Percentiles rank a stretch among this genome's conserved stretches.
Conservation (phyloP, 495 filamentous ascomycete species). For the Pseudevernia furfuracea region DNA sequence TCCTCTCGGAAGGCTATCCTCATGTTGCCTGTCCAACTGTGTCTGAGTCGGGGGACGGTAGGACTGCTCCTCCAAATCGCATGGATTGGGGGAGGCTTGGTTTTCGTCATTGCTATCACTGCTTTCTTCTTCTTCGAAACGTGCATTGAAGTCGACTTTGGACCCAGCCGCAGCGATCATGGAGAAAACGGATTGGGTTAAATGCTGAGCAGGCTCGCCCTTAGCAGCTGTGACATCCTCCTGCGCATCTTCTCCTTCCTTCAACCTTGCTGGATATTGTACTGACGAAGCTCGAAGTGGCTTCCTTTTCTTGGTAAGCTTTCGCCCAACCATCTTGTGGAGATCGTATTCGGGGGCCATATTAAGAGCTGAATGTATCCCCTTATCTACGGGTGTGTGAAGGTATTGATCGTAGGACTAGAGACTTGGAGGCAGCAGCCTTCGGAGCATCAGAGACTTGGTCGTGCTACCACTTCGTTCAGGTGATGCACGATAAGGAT, state of each 20-base stretch:
- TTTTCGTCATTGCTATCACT: conserved; percentile 73
- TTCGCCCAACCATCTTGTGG: conserved; percentile 37
- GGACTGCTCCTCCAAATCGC: conserved; percentile 15
- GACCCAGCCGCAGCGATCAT: conserved; percentile 88
- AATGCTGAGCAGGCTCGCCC: conserved; percentile 48
- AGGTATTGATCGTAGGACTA: neutral
- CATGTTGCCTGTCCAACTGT: conserved; percentile 3
- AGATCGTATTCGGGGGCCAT: conserved; percentile 37
- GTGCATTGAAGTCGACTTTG: conserved; percentile 65
- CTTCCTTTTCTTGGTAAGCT: conserved; percentile 52
- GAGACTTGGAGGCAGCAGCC: neutral
- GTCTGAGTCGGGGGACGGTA: conserved; percentile 3
- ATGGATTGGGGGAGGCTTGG: conserved; percentile 24
- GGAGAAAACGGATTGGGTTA: conserved; percentile 94
- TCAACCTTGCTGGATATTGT: conserved; percentile 70
- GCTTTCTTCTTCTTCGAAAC: conserved; percentile 64
- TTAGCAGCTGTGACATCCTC: conserved; percentile 61
- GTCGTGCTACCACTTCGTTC: conserved; percentile 8
- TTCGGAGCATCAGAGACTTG: neutral
- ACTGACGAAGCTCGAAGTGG: conserved; percentile 53
- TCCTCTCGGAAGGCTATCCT: neutral
- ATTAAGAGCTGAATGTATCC: neutral
- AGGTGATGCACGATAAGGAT: conserved; percentile 20
- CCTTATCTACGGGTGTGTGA: neutral
- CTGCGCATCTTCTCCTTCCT: conserved; percentile 61